Base-by-base conservation (phyloP, 2,329 filamentous ascomycete genomes). In the Fusarium brachygibbosum region DNA sequence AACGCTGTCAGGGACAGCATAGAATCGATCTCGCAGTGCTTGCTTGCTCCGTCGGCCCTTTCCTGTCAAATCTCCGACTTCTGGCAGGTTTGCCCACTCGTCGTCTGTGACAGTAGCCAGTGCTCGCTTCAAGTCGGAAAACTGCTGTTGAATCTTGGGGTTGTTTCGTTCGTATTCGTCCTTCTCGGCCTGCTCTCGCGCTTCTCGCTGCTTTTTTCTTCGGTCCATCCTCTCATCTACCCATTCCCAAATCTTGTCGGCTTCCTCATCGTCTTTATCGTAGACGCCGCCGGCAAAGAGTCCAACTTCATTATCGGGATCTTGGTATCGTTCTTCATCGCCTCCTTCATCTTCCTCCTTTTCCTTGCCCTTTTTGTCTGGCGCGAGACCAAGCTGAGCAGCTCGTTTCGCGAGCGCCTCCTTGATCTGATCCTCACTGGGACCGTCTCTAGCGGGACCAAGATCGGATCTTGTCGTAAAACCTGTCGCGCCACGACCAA, bases 141-240 rank as follows among this genome's bases (percentile, higher is more conserved):
- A 99, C 79, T 99, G 96, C 73, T 98, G 93, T 77, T 97, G 93
- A 53, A 99, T 98, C 82, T 98, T 99, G 16, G 96, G 96, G 78
- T 99, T 98, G 79, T 97, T 95, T 73, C 91, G 90, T 83, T 99
- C 95, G 86, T 97, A 97, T 76, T 98, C 94, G 78, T 97, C 93
- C 79, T 87, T 89, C 84, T 99, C 95, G 83, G 93, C 88, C 79
- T 92, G 85, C 81, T 99, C 96, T 79, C 96, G 93, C 78, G 91
- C 91, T 91, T 99, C 96, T 88, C 96, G 97, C 88, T 95, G 90
- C 73, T 87, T 87, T 83, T 91, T 97, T 68, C 96, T 86, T 72
- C 96, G 88, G 71, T 97, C 94, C 95, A 99, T 98, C 82, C 92
- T 95, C 84, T 98, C 96, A 76, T 99, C 96, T 69, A 99, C 93